Conservation (phyloP, 305 asterid genomes). For the Salvia sclarea region DNA sequence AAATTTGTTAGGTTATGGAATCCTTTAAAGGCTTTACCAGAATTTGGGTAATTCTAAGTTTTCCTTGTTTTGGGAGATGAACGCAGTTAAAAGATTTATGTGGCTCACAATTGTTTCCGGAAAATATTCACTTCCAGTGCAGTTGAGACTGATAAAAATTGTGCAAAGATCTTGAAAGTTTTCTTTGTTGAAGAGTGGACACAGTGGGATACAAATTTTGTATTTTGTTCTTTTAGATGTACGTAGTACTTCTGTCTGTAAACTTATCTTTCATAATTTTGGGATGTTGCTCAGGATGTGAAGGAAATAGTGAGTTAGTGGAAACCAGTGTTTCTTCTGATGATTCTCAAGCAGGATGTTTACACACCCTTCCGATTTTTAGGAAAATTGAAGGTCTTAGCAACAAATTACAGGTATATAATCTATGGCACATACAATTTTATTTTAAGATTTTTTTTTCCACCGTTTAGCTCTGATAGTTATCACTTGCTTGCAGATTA, state of each 20-base stretch:
- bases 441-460: neutral
- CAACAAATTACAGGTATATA: conserved; percentile 60
- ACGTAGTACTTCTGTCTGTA: neutral
- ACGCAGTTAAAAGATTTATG: neutral
- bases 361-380: conserved; percentile 50
- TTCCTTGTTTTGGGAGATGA: neutral
- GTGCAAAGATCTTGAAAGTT: neutral
- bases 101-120: conserved; percentile 1
- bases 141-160: neutral
- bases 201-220: neutral
- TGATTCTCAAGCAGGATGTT: conserved; percentile 46
- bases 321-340: conserved; percentile 43
- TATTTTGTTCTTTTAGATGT: neutral
- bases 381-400: conserved; percentile 59
- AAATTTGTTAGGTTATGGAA: conserved; percentile 11
- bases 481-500: conserved; percentile 37
- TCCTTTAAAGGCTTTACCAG: conserved; percentile 12
- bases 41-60: neutral
- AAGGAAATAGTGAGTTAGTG: conserved; percentile 38
- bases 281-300: conserved; percentile 47
- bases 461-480: neutral
- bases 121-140: neutral
- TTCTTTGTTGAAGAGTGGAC: neutral
- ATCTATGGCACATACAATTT: neutral
- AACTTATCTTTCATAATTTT: conserved; percentile 29